Evolutionary conservation across 1,139 yeast species (phyloP).

Genomic region (Pichia sp.): DNA sequence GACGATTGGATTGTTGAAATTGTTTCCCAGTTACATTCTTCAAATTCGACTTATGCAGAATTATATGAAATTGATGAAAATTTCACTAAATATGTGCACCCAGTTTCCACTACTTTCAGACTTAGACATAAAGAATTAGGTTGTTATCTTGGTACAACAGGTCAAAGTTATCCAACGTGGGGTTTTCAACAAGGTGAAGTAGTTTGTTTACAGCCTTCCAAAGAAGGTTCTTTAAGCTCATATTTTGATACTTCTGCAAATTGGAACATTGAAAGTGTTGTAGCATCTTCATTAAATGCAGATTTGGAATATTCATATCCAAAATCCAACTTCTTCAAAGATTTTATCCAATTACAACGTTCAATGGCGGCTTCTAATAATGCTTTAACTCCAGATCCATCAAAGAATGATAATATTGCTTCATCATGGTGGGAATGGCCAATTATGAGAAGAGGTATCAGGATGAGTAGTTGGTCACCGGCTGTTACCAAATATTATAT

Average conservation of each 20-base stretch:
- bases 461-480: slow-evolving; percentile 64
- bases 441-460: slow-evolving; percentile 49
- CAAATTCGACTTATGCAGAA: slow-evolving; percentile 37
- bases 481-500: slow-evolving; percentile 48
- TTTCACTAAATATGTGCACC: slow-evolving; percentile 42
- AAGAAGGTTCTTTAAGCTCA: slow-evolving; percentile 32
- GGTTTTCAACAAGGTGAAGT: slow-evolving; percentile 81
- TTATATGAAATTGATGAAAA: slow-evolving; percentile 32
- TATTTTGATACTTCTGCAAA: slow-evolving; percentile 60
- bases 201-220: slow-evolving; percentile 43
- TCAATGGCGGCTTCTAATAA: slow-evolving; percentile 79
- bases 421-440: slow-evolving; percentile 88
- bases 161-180: slow-evolving; percentile 69
- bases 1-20: slow-evolving; percentile 74
- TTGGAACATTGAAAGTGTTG: slow-evolving; percentile 77
- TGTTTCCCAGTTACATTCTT: slow-evolving; percentile 50
- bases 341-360: slow-evolving; percentile 60
- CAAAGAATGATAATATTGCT: slow-evolving; percentile 57
- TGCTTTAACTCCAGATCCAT: slow-evolving; percentile 68
- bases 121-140: slow-evolving; percentile 56
- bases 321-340: slow-evolving; percentile 61
- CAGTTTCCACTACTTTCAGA: slow-evolving; percentile 65
- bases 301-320: slow-evolving; percentile 46
- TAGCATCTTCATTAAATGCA: slow-evolving; percentile 37
- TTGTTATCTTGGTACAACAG: slow-evolving; percentile 71